phyloP scores from a whole-genome alignment of 1,284 basidiomycete genomes.

The Boletus semigastroideus region DNA sequence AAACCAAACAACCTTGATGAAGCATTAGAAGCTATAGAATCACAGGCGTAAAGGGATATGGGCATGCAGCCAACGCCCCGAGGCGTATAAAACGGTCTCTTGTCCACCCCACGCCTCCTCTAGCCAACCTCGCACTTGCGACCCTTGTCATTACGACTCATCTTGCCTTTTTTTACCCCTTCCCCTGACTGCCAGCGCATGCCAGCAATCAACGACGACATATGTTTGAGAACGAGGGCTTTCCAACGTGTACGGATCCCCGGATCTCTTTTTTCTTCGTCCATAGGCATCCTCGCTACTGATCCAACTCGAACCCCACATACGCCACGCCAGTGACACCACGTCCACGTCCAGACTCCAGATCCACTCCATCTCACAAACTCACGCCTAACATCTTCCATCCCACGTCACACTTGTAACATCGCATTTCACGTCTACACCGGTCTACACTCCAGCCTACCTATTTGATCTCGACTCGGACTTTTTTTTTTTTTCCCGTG shows the following conservation, averaged over 20 bases:
- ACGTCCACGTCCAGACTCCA: too few species aligned
- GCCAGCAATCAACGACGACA: conserved; percentile 3
- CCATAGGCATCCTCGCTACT: too few species aligned
- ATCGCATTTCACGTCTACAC: neutral
- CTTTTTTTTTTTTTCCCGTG: conserved; percentile 24
- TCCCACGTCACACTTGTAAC: neutral
- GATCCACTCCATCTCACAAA: too few species aligned
- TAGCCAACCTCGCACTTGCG: conserved; percentile 3
- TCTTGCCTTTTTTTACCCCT: neutral
- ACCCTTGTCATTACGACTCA: neutral
- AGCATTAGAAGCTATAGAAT: neutral
- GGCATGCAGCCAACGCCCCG: conserved; percentile 9
- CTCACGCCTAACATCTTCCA: too few species aligned
- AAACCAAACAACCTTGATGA: conserved; percentile 1
- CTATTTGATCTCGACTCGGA: conserved; percentile 28
- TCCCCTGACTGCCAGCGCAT: neutral
- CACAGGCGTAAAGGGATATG: conserved; percentile 1
- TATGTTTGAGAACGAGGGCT: conserved; percentile 12
- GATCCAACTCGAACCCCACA: too few species aligned
- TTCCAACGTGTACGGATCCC: conserved; percentile 13
- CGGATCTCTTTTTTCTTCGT: too few species aligned
- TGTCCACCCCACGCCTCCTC: neutral
- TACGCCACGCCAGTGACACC: too few species aligned
- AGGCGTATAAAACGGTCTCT: conserved; percentile 11
- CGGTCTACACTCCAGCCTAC: conserved; percentile 13